Evolutionary conservation across 139 green algal species (phyloP).

Genomic region (Micromonas pusilla): DNA sequence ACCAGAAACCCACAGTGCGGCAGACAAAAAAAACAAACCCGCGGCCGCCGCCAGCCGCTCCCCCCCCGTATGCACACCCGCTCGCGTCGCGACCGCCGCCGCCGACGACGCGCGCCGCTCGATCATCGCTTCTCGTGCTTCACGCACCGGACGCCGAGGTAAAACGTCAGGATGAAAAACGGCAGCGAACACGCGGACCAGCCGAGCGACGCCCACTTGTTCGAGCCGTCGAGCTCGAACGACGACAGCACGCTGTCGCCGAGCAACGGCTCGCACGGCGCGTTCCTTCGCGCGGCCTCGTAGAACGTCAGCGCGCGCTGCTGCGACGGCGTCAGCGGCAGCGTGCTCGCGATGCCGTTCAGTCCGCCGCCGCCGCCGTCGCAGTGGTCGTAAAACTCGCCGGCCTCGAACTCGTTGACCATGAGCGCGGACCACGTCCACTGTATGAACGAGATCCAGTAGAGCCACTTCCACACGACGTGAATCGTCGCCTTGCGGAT

Average conservation of each 20-base stretch:
- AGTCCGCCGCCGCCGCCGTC: neutral
- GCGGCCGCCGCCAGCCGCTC: too few relatives aligned
- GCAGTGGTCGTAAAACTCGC: slow-evolving; percentile 6
- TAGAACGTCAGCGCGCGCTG: neutral
- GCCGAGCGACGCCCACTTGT: neutral
- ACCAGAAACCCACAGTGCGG: too few relatives aligned
- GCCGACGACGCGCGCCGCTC: neutral
- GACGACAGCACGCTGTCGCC: neutral
- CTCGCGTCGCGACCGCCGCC: too few relatives aligned
- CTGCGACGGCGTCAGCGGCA: neutral
- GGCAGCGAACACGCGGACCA: neutral
- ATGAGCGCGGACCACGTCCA: slow-evolving; percentile 24
- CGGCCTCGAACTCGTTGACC: slow-evolving; percentile 18
- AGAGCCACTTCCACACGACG: slow-evolving; percentile 26
- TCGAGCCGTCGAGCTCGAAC: neutral
- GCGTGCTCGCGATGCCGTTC: neutral
- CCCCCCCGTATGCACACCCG: too few relatives aligned
- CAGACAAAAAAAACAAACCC: too few relatives aligned
- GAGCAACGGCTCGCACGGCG: neutral
- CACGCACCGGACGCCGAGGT: slow-evolving; percentile 5
- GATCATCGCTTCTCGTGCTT: slow-evolving; percentile 14
- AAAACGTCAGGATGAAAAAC: slow-evolving; percentile 1
- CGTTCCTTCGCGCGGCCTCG: neutral
- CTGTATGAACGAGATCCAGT: slow-evolving; percentile 22
- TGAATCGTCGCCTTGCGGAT: slow-evolving; percentile 20